These are phyloP conservation scores for Fusarium albidum DNA, from an alignment of 2,329 filamentous ascomycete species.

Conservation along the genomic window DNA sequence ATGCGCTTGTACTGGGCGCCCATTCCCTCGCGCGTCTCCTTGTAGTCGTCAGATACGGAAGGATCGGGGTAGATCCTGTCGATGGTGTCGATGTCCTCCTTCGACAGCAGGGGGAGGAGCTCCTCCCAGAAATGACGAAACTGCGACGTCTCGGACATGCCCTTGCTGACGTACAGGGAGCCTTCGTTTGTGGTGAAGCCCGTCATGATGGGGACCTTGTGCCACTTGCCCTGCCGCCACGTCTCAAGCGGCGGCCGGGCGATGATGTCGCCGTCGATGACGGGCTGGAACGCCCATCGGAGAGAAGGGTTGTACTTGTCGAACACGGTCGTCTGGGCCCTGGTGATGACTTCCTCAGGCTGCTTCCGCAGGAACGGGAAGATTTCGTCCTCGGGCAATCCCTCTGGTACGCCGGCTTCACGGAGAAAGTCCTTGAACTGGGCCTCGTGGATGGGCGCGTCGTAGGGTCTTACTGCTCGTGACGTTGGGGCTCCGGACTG, in stretches of 20 bases:
- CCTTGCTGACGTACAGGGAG: constrained; percentile 66
- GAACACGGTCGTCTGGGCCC: constrained; percentile 54
- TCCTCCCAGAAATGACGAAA: constrained; percentile 68
- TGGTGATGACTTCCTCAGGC: constrained; percentile 39
- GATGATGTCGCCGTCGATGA: constrained; percentile 69
- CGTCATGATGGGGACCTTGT: constrained; percentile 61
- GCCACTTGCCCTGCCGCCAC: constrained; percentile 52
- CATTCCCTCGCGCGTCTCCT: constrained; percentile 49
- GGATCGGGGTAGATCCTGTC: constrained; percentile 69
- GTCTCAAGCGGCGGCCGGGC: constrained; percentile 63
- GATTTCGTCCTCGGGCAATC: constrained; percentile 42
- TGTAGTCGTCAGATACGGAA: constrained; percentile 41
- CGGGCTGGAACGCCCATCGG: constrained; percentile 72
- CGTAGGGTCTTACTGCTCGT: constrained; percentile 60
- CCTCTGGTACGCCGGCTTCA: constrained; percentile 21
- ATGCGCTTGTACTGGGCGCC: constrained; percentile 62
- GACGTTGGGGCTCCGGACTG: constrained; percentile 65
- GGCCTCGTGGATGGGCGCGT: constrained; percentile 65
- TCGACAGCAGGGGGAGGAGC: constrained; percentile 65
- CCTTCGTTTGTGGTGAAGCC: constrained; percentile 77
- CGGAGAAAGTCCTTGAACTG: constrained; percentile 54
- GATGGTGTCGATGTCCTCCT: constrained; percentile 61
- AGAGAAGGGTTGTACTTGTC: constrained; percentile 54
- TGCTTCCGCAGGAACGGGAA: constrained; percentile 58
- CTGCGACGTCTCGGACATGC: constrained; percentile 54